Evolutionary conservation across 495 filamentous ascomycete genomes (phyloP), one percentile per base, ranked within the genome.

Genomic region (Penicillium atrosanguineum): DNA sequence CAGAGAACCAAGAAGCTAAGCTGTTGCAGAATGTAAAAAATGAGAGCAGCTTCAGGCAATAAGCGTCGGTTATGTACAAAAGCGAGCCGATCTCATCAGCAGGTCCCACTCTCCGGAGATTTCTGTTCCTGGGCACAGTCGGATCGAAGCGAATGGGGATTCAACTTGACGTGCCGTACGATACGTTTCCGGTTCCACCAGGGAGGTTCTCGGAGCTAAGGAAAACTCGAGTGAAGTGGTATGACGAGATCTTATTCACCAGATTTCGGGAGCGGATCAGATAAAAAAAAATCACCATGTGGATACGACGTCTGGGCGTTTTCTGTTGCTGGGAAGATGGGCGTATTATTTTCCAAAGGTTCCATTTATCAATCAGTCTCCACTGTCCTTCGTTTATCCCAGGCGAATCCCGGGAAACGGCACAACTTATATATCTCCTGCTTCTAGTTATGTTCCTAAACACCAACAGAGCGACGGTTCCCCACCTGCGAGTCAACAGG

Each of bases 351-450:
- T 47, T 45, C 55, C n/a, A n/a, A 48, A 61, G 52, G 56, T 57
- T 56, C 31, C 38, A 39, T 54, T 66, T 67, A 67, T 67, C 64
- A 67, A 67, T 67, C 64, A 67, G 61, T 61, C 34, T 61, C 50
- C 52, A 54, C 55, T 14, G 29, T 50, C 23, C 23, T 36, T 20
- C 26, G 21, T 31, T 50, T 23, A 9, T 16, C 25, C 31, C 21
- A 20, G 29, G 50, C 28, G 26, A 45, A 45, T 18, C 14, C 43
- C 45, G 45, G 45, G 25, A 34, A 1, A 12, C 28, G 11, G 31
- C 9, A 34, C 31, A 14, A 34, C 14, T 34, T 34, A 34, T 34
- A 34, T 12, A 12, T 14, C 14, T 34, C 12, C 14, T 2, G 23
- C 4, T 34, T 12, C 12, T 34, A 12, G 31, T 1, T 4, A 15